Evolutionary conservation across 2,329 filamentous ascomycete species (phyloP), one percentile per base, ranked within the genome.

Genomic region (Cryphonectria japonica): DNA sequence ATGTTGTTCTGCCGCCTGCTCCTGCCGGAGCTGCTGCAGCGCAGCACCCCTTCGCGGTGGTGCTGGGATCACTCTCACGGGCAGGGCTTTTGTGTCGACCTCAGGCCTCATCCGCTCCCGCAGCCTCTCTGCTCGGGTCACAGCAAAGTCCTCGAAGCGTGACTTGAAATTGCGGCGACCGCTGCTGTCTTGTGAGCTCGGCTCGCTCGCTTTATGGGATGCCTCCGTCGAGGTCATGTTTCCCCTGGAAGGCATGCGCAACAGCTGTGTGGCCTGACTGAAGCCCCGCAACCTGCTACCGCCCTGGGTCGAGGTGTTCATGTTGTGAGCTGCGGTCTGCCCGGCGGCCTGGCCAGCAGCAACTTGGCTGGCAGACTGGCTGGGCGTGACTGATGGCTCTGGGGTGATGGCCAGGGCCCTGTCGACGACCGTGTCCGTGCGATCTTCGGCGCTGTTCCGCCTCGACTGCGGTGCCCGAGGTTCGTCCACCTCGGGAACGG

Each of bases 81-180:
- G 88, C 26, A 91, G 79, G 72, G 84, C 85, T 29, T 86, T 85
- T 1, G 85, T 87, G 74, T 87, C 85, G 0, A 85, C 83, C 0
- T 84, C 85, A 13, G 88, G 85, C 14, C 85, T 82, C 63, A 89
- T 83, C 70, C 82, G 85, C 69, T 91, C 88, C 13, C 88, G 82
- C 7, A 91, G 78, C 76, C 83, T 86, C 73, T 91, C 89, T 0
- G 88, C 89, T 73, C 91, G 88, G 9, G 83, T 85, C 1, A 83
- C 87, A 0, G 88, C 88, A 75, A 91, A 91, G 64, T 89, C 86
- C 71, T 91, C 89, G 1, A 91, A 77, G 19, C 88, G 84, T 13
- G 82, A 82, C 46, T 84, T 84, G 13, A 91, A 75, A 75, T 90
- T 88, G 88, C 89, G 91, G 59, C 83, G 80, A 69, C 69, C 74